These are phyloP conservation scores for Mucor lusitanicus DNA, from an alignment of 371 early-diverging fungal species.

Conservation along the genomic window DNA sequence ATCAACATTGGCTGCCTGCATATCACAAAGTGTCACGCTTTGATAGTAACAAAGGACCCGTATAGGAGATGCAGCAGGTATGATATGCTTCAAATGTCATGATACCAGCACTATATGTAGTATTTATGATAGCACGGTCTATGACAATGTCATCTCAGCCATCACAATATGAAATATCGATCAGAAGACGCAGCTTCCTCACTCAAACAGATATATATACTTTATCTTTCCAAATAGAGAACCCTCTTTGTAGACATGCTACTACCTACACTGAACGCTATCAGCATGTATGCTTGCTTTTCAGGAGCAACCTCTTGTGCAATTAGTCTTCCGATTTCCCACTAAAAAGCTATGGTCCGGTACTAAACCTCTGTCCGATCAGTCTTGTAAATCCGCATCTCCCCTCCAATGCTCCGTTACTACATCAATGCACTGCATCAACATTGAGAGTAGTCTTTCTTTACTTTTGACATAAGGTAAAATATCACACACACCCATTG, in stretches of 20 bases:
- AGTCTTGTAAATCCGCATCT: too few species aligned
- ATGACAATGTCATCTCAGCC: background rate
- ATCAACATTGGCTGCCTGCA: background rate
- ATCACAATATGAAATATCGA: background rate
- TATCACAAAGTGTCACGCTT: background rate
- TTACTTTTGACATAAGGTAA: constrained; percentile 27
- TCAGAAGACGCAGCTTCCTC: too few species aligned
- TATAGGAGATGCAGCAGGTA: too few species aligned
- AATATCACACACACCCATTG: background rate
- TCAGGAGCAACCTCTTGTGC: too few species aligned
- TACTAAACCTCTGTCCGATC: background rate
- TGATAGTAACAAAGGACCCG: background rate
- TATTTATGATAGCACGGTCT: background rate
- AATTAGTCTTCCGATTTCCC: background rate
- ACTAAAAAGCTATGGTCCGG: background rate
- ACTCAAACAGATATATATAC: too few species aligned
- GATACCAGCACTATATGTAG: too few species aligned
- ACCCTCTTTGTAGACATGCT: too few species aligned
- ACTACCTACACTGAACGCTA: too few species aligned
- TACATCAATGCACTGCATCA: background rate
- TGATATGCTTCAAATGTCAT: too few species aligned
- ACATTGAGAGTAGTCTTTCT: background rate
- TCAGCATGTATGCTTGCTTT: too few species aligned
- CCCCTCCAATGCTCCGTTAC: background rate
- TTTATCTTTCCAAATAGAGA: too few species aligned